Conservation (phyloP, 345 rosid genomes). For the Populus tremula region DNA sequence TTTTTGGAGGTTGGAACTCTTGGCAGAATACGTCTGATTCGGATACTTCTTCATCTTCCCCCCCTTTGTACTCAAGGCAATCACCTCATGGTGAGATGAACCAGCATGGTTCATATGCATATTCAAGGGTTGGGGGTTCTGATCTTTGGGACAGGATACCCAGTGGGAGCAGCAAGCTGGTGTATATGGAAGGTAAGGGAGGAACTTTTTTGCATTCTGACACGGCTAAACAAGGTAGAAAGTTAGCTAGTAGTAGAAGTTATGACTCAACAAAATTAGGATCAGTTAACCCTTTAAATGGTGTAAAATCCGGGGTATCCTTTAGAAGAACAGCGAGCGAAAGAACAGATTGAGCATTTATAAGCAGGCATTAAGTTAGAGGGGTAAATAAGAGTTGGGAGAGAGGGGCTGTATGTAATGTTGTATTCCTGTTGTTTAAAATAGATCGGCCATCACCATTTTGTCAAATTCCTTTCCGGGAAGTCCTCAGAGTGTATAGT, state of each 20-base stretch:
- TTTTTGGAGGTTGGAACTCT: conserved; percentile 56
- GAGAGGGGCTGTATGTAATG: conserved; percentile 24
- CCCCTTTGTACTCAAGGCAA: conserved; percentile 47
- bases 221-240: conserved; percentile 37
- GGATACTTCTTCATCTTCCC: conserved; percentile 54
- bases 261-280: conserved; percentile 38
- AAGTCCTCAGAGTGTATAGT: conserved; percentile 7
- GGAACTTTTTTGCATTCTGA: conserved; percentile 42
- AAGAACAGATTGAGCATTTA: conserved; percentile 27
- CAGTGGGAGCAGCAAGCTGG: conserved; percentile 15
- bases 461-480: conserved; percentile 12
- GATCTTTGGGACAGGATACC: conserved; percentile 12
- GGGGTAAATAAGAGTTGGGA: conserved; percentile 32
- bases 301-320: conserved; percentile 42
- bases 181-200: conserved; percentile 30
- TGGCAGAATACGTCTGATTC: conserved; percentile 53
- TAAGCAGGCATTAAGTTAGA: conserved; percentile 14
- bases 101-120: conserved; percentile 23
- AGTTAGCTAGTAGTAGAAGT: conserved; percentile 27
- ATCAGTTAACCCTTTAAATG: conserved; percentile 28
- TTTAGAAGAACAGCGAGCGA: conserved; percentile 32
- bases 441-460: conserved; percentile 29
- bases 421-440: conserved; percentile 24
- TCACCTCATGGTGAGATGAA: conserved; percentile 31
- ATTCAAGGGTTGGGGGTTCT: not conserved